These are phyloP conservation scores for Flaveria trinervia DNA, from an alignment of 129 eudicot genomes.

Conservation along the genomic window DNA sequence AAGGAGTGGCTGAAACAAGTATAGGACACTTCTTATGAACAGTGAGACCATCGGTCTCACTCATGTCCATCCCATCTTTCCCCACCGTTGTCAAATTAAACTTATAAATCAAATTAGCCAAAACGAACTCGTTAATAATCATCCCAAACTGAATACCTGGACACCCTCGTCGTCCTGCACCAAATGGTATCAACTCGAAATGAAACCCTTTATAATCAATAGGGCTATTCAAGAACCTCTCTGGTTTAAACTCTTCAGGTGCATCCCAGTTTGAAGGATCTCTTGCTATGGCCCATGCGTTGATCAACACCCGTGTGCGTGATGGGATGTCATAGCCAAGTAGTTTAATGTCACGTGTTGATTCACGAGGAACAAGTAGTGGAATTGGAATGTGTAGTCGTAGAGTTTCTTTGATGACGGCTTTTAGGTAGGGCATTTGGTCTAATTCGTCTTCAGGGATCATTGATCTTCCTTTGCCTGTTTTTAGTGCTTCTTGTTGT, in stretches of 20 bases:
- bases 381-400: not conserved
- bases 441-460: not conserved
- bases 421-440: not conserved
- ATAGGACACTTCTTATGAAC: not conserved
- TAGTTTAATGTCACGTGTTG: not conserved
- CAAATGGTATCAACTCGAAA: slow-evolving; percentile 15
- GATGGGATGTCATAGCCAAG: not conserved
- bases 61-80: not conserved
- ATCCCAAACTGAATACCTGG: not conserved
- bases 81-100: not conserved
- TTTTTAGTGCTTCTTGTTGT: not conserved
- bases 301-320: not conserved
- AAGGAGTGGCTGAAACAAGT: not conserved
- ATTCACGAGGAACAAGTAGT: not conserved
- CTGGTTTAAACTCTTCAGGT: not conserved
- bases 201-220: slow-evolving; percentile 14
- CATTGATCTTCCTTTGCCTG: not conserved
- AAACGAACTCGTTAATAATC: not conserved
- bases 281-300: not conserved
- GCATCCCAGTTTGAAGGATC: slow-evolving; percentile 4
- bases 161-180: slow-evolving; percentile 14
- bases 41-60: not conserved
- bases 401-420: not conserved
- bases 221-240: not conserved
- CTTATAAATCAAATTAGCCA: slow-evolving; percentile 11